Base-by-base conservation (phyloP, 2,329 filamentous ascomycete species). In the Clathrospora elynae region DNA sequence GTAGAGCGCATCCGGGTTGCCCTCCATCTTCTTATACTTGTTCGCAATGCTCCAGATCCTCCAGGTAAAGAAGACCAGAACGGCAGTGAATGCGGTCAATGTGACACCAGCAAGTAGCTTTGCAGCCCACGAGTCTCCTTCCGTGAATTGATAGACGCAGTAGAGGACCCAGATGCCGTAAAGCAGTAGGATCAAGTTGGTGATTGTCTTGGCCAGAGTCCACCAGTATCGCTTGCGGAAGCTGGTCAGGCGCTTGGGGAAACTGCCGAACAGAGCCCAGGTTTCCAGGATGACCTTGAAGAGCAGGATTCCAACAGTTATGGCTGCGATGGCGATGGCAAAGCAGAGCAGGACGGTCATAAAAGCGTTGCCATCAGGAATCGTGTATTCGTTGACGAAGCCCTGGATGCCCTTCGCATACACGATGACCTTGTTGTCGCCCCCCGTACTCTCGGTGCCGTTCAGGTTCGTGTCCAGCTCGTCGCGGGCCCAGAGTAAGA, bases 171-270 rank as follows among this genome's bases (percentile, higher is more conserved):
- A 97, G 49, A 96, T 82, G 49, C 93, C 90, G 72, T 97, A 99
- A 2, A 97, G 81, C 12, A 97, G 76, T 48, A 97, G 79, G 58
- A 99, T 90, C 70, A 99, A 78, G 55, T 88, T 88, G 29, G 90
- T 95, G 62, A 97, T 87, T 11, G 90, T 87, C 49, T 92, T 88
- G 31, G 86, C 88, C 67, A 99, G 86, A 41, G 90, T 84, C 55
- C 88, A 87, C 93, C 93, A 97, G 77, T 97, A 97, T 70, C 95
- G 88, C 74, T 95, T 88, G 55, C 93, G 87, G 81, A 97, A 97
- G 31, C 87, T 85, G 11, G 83, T 76, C 43, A 97, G 80, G 23
- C 81, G 80, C 64, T 89, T 79, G 9, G 93, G 91, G 65, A 97
- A 95, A 47, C 77, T 88, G 53, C 87, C 90, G 55, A 88, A 92